Percentiles rank a stretch among this genome's conserved stretches.
Evolutionary conservation across 257 asterid species (phyloP).

Genomic region (Solanum chilense): DNA sequence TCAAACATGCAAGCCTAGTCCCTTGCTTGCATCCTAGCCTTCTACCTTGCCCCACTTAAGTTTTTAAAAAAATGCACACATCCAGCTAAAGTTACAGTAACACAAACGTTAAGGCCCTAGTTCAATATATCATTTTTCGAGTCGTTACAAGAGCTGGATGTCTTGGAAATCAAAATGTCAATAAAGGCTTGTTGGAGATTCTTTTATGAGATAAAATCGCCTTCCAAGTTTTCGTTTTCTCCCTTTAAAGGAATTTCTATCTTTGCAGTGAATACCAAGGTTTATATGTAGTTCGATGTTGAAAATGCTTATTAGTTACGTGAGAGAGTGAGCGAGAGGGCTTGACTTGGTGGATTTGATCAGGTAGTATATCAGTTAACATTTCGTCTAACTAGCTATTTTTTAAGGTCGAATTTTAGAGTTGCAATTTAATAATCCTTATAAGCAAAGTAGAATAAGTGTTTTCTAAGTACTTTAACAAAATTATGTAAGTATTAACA

Average conservation of each 20-base stretch:
- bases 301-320: slow-evolving; percentile 58
- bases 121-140: too few relatives aligned
- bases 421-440: too few relatives aligned
- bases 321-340: slow-evolving; percentile 68
- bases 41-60: too few relatives aligned
- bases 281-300: slow-evolving; percentile 92
- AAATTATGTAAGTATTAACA: too few relatives aligned
- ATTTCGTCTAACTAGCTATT: not conserved
- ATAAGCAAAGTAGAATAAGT: too few relatives aligned
- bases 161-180: slow-evolving; percentile 86
- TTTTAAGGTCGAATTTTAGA: too few relatives aligned
- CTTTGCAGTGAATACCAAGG: slow-evolving; percentile 66
- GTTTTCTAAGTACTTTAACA: too few relatives aligned
- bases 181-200: slow-evolving; percentile 45
- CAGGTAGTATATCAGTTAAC: not conserved
- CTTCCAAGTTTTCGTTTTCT: not conserved
- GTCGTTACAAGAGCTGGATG: slow-evolving; percentile 24
- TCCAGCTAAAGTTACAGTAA: too few relatives aligned
- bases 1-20: too few relatives aligned
- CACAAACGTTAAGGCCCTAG: too few relatives aligned
- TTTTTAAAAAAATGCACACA: too few relatives aligned
- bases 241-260: not conserved
- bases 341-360: not conserved
- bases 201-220: not conserved
- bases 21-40: too few relatives aligned